Conservation (phyloP, 2,329 filamentous ascomycete genomes). For the Thielaviopsis populi region DNA sequence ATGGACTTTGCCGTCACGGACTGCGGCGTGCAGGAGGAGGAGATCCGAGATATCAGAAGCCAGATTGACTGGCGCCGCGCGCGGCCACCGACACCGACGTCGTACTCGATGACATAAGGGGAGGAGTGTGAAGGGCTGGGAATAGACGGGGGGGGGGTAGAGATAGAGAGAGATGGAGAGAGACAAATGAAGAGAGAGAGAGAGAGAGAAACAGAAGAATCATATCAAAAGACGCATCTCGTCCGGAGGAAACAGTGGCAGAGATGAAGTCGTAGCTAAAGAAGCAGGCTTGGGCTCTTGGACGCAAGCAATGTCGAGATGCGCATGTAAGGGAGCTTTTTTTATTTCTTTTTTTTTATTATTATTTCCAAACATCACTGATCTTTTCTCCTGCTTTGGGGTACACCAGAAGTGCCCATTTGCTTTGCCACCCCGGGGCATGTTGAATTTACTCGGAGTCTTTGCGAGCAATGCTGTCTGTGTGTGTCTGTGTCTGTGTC, state of each 20-base stretch:
- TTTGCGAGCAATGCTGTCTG: no score
- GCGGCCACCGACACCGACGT: constrained; percentile 14
- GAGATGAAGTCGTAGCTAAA: neutral
- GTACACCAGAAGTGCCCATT: no score
- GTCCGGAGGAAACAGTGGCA: neutral
- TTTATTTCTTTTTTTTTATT: neutral
- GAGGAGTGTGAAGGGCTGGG: neutral
- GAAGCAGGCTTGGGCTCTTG: neutral
- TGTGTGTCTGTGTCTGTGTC: no score
- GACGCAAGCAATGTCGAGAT: neutral
- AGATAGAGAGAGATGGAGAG: neutral
- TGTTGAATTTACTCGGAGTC: no score
- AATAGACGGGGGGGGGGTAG: neutral
- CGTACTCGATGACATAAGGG: constrained; percentile 13
- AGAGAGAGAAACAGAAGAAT: neutral
- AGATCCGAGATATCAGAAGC: constrained; percentile 14
- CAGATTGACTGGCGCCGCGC: constrained; percentile 16
- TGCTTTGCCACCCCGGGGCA: no score
- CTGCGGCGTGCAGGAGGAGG: constrained; percentile 13
- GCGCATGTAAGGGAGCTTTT: constrained; percentile 1
- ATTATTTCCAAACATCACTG: neutral
- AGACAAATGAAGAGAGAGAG: neutral
- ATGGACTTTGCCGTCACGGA: constrained; percentile 15
- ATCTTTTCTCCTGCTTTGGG: neutral
- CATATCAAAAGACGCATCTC: neutral